phyloP scores from a whole-genome alignment of 441 rosid genomes.

The Capsella rubella region DNA sequence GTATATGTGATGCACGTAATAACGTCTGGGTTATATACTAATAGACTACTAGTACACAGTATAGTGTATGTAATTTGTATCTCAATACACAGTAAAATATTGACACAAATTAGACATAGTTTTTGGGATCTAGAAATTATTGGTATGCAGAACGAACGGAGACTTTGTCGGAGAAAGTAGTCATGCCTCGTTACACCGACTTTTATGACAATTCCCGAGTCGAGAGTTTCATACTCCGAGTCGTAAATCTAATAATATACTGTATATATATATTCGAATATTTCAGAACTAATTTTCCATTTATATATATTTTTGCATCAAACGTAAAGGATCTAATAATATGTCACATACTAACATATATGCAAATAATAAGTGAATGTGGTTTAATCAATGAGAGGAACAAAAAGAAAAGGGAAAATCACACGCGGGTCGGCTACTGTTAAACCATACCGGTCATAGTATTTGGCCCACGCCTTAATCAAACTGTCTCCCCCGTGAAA shows the following conservation, averaged over 20 bases:
- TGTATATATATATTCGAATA: no score
- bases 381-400: slow-evolving; percentile 33
- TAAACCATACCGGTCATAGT: slow-evolving; percentile 11
- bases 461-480: slow-evolving; percentile 41
- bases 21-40: no score
- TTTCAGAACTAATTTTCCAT: no score
- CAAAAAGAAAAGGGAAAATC: slow-evolving; percentile 23
- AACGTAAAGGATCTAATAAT: slow-evolving; percentile 13
- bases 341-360: not conserved
- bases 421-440: slow-evolving; percentile 41
- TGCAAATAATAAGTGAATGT: slow-evolving; percentile 28
- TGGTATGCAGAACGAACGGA: no score
- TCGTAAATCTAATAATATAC: not conserved
- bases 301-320: not conserved
- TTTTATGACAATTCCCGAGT: not conserved
- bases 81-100: no score
- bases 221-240: not conserved
- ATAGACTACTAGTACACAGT: no score
- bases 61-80: no score
- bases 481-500: slow-evolving; percentile 31
- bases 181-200: no score
- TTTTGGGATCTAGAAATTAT: no score
- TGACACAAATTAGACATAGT: no score
- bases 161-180: no score
- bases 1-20: no score